phyloP scores from a whole-genome alignment of 768 basidiomycete genomes.

The Leccinum barrowsii region DNA sequence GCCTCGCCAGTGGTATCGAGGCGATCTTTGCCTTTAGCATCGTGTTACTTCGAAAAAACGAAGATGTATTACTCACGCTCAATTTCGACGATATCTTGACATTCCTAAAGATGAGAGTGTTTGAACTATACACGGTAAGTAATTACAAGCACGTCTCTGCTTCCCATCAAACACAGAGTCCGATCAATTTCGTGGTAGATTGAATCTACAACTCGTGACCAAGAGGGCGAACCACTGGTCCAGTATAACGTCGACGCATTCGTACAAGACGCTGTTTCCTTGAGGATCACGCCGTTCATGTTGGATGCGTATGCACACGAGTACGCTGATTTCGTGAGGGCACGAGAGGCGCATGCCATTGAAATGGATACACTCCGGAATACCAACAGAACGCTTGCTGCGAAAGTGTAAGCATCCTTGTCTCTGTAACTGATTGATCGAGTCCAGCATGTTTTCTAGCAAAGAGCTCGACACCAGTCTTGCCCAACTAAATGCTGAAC shows the following conservation, averaged over 20 bases:
- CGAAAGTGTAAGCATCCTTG: conserved; percentile 67
- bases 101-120: conserved; percentile 76
- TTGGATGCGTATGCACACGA: conserved; percentile 86
- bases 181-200: conserved; percentile 18
- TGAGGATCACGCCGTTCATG: conserved; percentile 94
- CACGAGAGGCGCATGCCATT: conserved; percentile 75
- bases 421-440: background rate
- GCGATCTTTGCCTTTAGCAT: conserved; percentile 95
- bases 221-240: conserved; percentile 14
- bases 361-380: conserved; percentile 83
- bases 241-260: conserved; percentile 76
- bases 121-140: conserved; percentile 74
- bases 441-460: conserved; percentile 37
- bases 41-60: conserved; percentile 82
- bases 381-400: conserved; percentile 69
- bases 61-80: conserved; percentile 68
- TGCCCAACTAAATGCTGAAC: conserved; percentile 78
- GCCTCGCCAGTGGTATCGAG: conserved; percentile 94
- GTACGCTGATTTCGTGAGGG: conserved; percentile 76
- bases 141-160: background rate
- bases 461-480: conserved; percentile 77
- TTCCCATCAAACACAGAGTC: background rate
- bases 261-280: conserved; percentile 79
- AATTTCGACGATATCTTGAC: conserved; percentile 90
- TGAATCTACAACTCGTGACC: conserved; percentile 26